Base-by-base conservation (phyloP, 306 rosid species). In the Glycine tomentella region DNA sequence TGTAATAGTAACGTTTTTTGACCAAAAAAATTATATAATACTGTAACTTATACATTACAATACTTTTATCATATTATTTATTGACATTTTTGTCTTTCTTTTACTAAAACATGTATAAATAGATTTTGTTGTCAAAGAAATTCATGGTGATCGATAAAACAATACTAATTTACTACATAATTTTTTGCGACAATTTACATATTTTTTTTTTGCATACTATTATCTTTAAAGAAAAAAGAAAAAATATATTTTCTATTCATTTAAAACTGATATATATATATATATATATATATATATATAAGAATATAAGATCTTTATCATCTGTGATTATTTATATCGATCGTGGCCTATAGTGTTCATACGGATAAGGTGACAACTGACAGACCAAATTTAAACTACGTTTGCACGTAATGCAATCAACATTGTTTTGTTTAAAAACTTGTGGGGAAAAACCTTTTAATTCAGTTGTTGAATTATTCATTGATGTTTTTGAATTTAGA, bases 401-500 rank as follows among this genome's bases (percentile, higher is more conserved):
- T 52, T 51, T 46, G 64, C 64, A 51, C 13, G 5, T 44, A 78
- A 17, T 53, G 67, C 56, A 66, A 77, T 7, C 2, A 52, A 78
- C 56, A 12, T 11, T 17, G 9, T 20, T 51, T 65, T 42, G 68
- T 20, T 52, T 69, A 15, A 56, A 46, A 69, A 69, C 3, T 48
- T 10, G 49, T 44, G 50, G 76, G 69, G 25, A 49, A 69, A 57
- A 69, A 6, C 15, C 38, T 31, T 44, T 55, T 7, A 12, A 55
- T 55, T 17, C 7, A 66, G 67, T 66, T 36, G 67, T 66, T 17
- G 56, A 78, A 66, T 3, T 48, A 65, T 38, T 16, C 12, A 65
- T 11, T 66, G 45, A 53, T 67, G 66, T 20, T 78, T 78, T 56
- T 52, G 55, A 78, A 66, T 77, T 38, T 65, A 65, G 63, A 66